Evolutionary conservation across 2,329 filamentous ascomycete genomes (phyloP).

Genomic region (Trichoderma sp.): DNA sequence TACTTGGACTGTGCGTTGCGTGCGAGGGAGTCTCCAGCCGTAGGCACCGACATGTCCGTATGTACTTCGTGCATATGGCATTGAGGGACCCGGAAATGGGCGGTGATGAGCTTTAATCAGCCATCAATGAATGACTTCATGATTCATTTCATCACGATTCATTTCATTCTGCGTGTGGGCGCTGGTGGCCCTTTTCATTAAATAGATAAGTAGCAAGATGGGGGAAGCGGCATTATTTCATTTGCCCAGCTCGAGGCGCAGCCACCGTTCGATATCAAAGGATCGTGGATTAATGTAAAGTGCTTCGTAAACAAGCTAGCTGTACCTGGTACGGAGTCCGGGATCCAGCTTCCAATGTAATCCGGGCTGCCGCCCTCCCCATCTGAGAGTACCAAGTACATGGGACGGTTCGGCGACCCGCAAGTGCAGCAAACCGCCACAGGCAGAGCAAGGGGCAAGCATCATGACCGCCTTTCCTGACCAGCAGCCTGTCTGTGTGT

Average conservation of each 20-base stretch:
- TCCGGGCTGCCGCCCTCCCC: not conserved
- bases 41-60: too few relatives aligned
- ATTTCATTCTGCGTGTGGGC: not conserved
- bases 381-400: conserved; percentile 3
- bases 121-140: not conserved
- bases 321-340: conserved; percentile 8
- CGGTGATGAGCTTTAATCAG: not conserved
- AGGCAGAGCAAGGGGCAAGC: conserved; percentile 4
- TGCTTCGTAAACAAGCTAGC: not conserved
- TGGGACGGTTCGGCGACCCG: conserved; percentile 10
- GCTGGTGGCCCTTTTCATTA: not conserved
- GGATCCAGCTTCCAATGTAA: not conserved
- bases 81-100: not conserved
- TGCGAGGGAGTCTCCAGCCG: too few relatives aligned
- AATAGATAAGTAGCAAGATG: not conserved
- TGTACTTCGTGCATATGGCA: too few relatives aligned
- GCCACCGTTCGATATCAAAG: not conserved
- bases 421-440: not conserved
- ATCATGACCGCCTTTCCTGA: conserved; percentile 17
- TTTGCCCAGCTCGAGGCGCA: not conserved
- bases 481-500: not conserved
- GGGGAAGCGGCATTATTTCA: conserved; percentile 9
- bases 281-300: not conserved
- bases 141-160: not conserved
- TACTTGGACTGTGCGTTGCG: not conserved